Conservation (phyloP, 192 early-diverging fungal species). For the Backusella mclennaniae region DNA sequence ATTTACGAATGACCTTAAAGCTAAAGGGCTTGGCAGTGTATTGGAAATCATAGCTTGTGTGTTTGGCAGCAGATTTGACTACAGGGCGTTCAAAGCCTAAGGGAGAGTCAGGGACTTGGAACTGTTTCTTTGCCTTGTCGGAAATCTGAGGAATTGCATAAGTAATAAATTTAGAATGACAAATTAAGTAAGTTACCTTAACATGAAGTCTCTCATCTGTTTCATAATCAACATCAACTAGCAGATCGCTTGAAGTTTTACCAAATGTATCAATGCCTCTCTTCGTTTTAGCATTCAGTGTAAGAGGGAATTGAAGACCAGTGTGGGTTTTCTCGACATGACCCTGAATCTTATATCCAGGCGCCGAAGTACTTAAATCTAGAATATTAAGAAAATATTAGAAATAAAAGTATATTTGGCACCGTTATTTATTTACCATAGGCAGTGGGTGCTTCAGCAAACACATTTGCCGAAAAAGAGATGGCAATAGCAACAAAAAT, state of each 20-base stretch:
- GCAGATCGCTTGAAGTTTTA: constrained; percentile 37
- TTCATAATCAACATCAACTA: constrained; percentile 52
- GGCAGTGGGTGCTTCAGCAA: constrained; percentile 4
- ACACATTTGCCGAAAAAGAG: constrained; percentile 3
- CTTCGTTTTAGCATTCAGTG: background rate
- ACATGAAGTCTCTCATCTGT: constrained; percentile 51
- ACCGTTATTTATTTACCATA: background rate
- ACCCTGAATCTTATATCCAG: constrained; percentile 14
- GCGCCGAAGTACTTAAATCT: background rate
- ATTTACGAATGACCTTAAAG: constrained; percentile 39
- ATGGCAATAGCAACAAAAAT: constrained; percentile 22
- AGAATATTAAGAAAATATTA: background rate
- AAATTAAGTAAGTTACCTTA: constrained; percentile 30
- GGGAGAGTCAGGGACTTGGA: constrained; percentile 21
- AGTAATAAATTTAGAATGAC: background rate
- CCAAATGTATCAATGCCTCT: constrained; percentile 41
- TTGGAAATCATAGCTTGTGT: constrained; percentile 23
- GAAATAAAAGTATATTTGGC: background rate
- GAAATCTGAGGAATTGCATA: constrained; percentile 3
- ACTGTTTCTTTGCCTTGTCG: constrained; percentile 17
- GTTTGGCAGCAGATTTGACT: background rate
- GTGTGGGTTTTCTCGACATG: constrained; percentile 8
- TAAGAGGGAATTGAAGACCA: constrained; percentile 9
- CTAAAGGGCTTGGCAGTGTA: constrained; percentile 40
- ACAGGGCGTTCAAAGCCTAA: constrained; percentile 22